phyloP scores from a whole-genome alignment of 1,284 basidiomycete genomes.

The Cutaneotrichosporon daszewskae region DNA sequence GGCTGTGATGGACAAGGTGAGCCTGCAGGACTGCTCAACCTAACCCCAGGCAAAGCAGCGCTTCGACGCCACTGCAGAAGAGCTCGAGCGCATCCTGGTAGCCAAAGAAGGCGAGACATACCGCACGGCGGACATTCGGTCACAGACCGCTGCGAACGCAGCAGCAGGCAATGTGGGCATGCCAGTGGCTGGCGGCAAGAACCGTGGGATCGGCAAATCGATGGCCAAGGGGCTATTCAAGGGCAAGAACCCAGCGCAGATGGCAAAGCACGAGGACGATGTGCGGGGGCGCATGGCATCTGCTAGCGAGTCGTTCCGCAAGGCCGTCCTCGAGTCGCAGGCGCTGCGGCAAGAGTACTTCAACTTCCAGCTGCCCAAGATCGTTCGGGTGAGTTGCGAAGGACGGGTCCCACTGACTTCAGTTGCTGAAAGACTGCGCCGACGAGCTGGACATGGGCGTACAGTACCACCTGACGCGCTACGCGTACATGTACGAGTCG shows the following conservation, averaged over 20 bases:
- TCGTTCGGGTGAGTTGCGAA: slow-evolving; percentile 65
- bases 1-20: slow-evolving; percentile 70
- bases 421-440: slow-evolving; percentile 91
- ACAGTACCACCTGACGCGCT: slow-evolving; percentile 92
- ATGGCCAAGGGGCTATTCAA: slow-evolving; percentile 91
- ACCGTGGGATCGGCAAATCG: slow-evolving; percentile 56
- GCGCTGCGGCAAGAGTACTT: slow-evolving; percentile 92
- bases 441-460: slow-evolving; percentile 96
- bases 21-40: too few species aligned
- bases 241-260: slow-evolving; percentile 86
- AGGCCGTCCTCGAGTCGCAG: slow-evolving; percentile 86
- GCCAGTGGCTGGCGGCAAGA: slow-evolving; percentile 62
- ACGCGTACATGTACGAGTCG: slow-evolving; percentile 90
- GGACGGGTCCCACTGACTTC: not conserved
- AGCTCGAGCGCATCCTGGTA: slow-evolving; percentile 85
- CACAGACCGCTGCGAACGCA: slow-evolving; percentile 14
- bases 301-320: slow-evolving; percentile 82
- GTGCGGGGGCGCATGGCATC: slow-evolving; percentile 75
- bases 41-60: slow-evolving; percentile 76
- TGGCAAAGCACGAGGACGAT: slow-evolving; percentile 92
- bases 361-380: slow-evolving; percentile 89
- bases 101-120: slow-evolving; percentile 90
- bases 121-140: slow-evolving; percentile 68
- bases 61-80: slow-evolving; percentile 85
- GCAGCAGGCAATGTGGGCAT: slow-evolving; percentile 60